Evolutionary conservation across 352 stramenopile genomes (phyloP).

Genomic region (Pythium guiyangense): DNA sequence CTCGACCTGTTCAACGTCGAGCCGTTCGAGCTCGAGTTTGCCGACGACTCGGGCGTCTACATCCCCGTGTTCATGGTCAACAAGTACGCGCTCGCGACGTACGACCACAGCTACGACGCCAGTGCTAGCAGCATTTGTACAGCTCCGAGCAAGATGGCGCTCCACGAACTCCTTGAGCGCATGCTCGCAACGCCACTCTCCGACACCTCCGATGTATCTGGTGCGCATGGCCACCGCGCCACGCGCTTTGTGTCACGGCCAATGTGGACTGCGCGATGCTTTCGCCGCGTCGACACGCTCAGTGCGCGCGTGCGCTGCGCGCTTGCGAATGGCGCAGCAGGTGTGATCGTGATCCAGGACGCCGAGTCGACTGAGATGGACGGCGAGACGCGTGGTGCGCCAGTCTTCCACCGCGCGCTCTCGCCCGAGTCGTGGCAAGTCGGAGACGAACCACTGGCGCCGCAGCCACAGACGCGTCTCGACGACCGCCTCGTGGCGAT

Average conservation of each 20-base stretch:
- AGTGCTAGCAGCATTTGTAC: too few relatives aligned
- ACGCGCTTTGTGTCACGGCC: constrained; percentile 14
- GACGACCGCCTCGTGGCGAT: constrained; percentile 24
- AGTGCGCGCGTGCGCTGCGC: constrained; percentile 26
- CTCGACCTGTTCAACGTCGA: constrained; percentile 56
- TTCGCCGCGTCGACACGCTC: constrained; percentile 43
- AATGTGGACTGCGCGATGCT: constrained; percentile 38
- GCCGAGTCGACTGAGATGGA: constrained; percentile 16
- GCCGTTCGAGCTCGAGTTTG: constrained; percentile 49
- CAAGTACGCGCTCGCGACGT: constrained; percentile 11
- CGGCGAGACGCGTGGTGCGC: constrained; percentile 11
- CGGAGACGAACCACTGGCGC: constrained; percentile 1
- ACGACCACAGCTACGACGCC: neutral
- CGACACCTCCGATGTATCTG: too few relatives aligned
- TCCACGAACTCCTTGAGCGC: constrained; percentile 24
- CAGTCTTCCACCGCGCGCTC: constrained; percentile 1
- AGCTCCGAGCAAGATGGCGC: neutral
- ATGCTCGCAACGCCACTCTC: constrained; percentile 6
- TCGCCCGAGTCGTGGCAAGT: constrained; percentile 1
- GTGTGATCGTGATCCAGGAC: constrained; percentile 47
- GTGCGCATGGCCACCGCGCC: neutral
- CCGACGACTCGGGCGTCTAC: constrained; percentile 49
- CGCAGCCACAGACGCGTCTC: neutral
- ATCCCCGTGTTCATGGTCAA: constrained; percentile 67
- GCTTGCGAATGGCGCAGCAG: constrained; percentile 39